A percentile compares a stretch with the other conserved stretches of the same genome.
These are phyloP conservation scores for Coleophoma crateriformis DNA, from an alignment of 2,329 filamentous ascomycete genomes.

Conservation along the genomic window DNA sequence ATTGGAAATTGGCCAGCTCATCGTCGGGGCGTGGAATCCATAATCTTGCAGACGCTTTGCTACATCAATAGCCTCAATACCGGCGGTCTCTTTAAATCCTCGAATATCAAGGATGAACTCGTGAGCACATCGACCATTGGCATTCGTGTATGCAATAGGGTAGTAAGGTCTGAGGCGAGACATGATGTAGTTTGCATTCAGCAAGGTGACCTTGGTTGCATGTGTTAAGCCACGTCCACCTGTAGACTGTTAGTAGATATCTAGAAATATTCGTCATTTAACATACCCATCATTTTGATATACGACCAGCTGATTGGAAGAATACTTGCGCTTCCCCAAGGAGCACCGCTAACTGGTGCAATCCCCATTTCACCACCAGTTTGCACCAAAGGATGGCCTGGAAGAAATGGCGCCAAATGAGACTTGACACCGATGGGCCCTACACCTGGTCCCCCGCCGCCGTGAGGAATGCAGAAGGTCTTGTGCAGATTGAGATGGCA, in stretches of 20 bases:
- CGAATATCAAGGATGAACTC: slow-evolving; percentile 94
- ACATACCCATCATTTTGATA: slow-evolving; percentile 82
- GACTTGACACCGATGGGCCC: slow-evolving; percentile 89
- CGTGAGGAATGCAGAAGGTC: slow-evolving; percentile 97
- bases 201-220: slow-evolving; percentile 85
- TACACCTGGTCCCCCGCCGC: slow-evolving; percentile 87
- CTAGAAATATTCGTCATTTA: background rate
- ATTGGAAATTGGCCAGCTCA: slow-evolving; percentile 93
- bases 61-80: slow-evolving; percentile 88
- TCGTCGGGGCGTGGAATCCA: slow-evolving; percentile 94
- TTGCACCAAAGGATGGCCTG: slow-evolving; percentile 56
- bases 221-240: slow-evolving; percentile 72
- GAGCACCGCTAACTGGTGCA: slow-evolving; percentile 72
- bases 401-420: slow-evolving; percentile 72
- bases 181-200: slow-evolving; percentile 97
- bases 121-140: slow-evolving; percentile 82
- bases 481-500: slow-evolving; percentile 98
- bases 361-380: slow-evolving; percentile 52
- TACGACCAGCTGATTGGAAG: slow-evolving; percentile 94
- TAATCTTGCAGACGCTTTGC: slow-evolving; percentile 97
- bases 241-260: slow-evolving; percentile 13
- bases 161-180: slow-evolving; percentile 82
- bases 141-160: slow-evolving; percentile 89
- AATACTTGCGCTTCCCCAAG: slow-evolving; percentile 85
- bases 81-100: slow-evolving; percentile 74